phyloP scores from a whole-genome alignment of 2,329 filamentous ascomycete genomes.

The Diaporthe destruens region DNA sequence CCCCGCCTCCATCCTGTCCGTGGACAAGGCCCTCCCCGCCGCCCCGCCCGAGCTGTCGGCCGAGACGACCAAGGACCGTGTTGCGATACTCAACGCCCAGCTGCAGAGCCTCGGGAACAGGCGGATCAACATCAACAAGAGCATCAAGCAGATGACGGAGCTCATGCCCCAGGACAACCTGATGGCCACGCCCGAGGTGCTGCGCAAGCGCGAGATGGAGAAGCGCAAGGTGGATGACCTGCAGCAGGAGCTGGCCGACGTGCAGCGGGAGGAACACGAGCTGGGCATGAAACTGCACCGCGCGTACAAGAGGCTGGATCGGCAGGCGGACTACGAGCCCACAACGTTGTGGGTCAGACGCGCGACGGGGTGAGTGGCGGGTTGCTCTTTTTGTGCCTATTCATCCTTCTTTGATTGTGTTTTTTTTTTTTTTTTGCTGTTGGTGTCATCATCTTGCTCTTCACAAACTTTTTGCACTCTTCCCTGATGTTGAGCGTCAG shows the following conservation, averaged over 20 bases:
- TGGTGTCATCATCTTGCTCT: neutral
- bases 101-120: conserved; percentile 75
- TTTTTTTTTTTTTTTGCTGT: conserved; percentile 10
- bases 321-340: conserved; percentile 73
- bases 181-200: conserved; percentile 74
- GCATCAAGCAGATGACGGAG: conserved; percentile 82
- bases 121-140: conserved; percentile 77
- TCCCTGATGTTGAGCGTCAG: conserved; percentile 7
- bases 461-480: neutral
- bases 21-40: conserved; percentile 71
- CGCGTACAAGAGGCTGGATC: conserved; percentile 80
- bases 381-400: neutral
- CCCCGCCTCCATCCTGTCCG: conserved; percentile 52
- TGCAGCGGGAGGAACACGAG: conserved; percentile 83
- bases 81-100: conserved; percentile 75
- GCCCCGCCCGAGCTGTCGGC: conserved; percentile 70
- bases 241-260: conserved; percentile 76
- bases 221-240: conserved; percentile 76
- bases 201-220: conserved; percentile 66
- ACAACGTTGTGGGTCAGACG: conserved; percentile 83
- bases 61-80: conserved; percentile 67
- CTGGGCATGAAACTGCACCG: conserved; percentile 80
- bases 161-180: conserved; percentile 80
- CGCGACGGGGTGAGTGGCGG: conserved; percentile 66
- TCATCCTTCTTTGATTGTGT: neutral